Base-by-base conservation (phyloP, 768 basidiomycete genomes). In the Boletellus emodensis region DNA sequence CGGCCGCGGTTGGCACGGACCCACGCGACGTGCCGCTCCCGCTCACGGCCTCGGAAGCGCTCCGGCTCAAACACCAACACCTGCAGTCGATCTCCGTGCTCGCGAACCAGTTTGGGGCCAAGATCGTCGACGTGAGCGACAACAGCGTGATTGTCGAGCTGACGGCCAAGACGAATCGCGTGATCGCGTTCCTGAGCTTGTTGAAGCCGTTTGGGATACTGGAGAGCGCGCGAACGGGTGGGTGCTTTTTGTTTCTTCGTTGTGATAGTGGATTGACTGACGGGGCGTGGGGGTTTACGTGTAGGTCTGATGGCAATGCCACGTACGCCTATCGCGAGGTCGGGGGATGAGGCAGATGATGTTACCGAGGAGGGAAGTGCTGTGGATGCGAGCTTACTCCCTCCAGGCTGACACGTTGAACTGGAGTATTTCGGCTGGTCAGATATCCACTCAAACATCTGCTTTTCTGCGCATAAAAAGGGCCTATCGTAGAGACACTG, bases 291-390 rank as follows among this genome's bases (percentile, higher is more conserved):
- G n/a, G n/a, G n/a, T n/a, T n/a, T 33, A 26, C 24, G 30, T 32
- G 6, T 54, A 95, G 94, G 94, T 64, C 72, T 90, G 35, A 99
- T 99, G 95, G 94, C 90, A 6, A 96, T 99, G 90, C 96, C 96
- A 4, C 82, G 96, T 53, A 96, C 96, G 6, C 94, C 95, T 3
- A 88, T 98, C 61, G 66, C 80, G 14, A 72, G 76, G 46, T 68
- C 75, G 22, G 61, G 69, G 1, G 83, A 83, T 6, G 83, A 83
- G 6, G 83, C 82, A 13, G 85, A 83, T 13, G 74, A 76, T 12
- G 67, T 65, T 4, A 69, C 72, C 22, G 80, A 77, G 20, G 82
- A 78, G 41, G 68, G 62, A 20, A 83, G 75, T 40, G 71, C 71
- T n/a, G 78, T 99, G 38, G 96, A 99, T 65, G 86, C 92, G 6